Evolutionary conservation across 2,329 filamentous ascomycete genomes (phyloP), one percentile per base, ranked within the genome.

Genomic region (Colletotrichum phormii): DNA sequence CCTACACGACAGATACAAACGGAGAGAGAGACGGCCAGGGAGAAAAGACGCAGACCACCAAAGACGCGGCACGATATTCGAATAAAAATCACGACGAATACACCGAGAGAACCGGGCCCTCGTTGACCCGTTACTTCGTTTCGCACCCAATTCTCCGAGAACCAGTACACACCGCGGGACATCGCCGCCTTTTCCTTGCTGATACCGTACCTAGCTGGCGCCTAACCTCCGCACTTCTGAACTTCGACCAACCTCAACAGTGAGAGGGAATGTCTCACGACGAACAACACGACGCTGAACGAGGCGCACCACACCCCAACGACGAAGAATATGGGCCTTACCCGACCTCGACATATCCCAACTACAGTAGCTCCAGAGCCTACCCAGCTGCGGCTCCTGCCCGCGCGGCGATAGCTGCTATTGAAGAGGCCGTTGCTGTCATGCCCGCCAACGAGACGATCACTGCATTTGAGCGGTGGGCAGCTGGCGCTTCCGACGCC

Each of bases 401-500:
- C 26, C 66, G 58, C 11, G 68, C 66, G 18, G 74, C 68, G 24
- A 26, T 72, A 31, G 72, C 49, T 58, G 60, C 54, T 55, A 54
- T 68, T 55, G 69, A 75, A 51, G 51, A 67, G 22, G 67, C 69
- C 18, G 31, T 58, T 61, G 57, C 76, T 59, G 70, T 75, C 22
- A 75, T 79, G 66, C 66, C 77, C 37, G 60, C 75, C 76, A 63
- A 72, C 53, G 57, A 71, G 22, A 31, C 75, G 74, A 75, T 84
- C 77, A 88, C 87, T 60, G 78, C 82, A 63, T 78, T 90, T 75
- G 87, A 92, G 79, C 84, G 83, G 77, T 92, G 90, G 88, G 86
- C 89, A 26, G 82, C 85, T 60, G 78, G 80, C 51, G 89, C 90
- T 63, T 90, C 89, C 42, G 88, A 91, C 74, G 86, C 89, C 24